These are phyloP conservation scores for Triglochin maritima DNA, from an alignment of 106 monocot species.

Conservation along the genomic window DNA sequence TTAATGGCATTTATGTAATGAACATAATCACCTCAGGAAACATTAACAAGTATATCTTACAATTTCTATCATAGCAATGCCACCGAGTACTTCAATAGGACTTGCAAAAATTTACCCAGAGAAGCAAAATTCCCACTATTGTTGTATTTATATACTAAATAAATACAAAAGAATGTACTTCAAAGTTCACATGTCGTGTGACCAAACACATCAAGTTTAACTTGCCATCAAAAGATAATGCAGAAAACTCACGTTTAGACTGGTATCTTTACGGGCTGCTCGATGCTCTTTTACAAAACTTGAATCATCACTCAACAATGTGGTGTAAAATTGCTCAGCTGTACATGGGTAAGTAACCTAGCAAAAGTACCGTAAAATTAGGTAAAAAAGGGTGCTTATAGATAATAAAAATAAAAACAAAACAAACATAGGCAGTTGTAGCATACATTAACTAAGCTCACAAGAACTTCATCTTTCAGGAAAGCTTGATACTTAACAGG, in stretches of 20 bases:
- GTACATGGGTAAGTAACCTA: conserved; percentile 89
- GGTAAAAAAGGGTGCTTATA: background rate
- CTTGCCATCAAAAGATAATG: no score
- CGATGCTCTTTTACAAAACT: conserved; percentile 71
- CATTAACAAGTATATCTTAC: no score
- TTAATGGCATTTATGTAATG: no score
- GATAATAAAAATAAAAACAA: background rate
- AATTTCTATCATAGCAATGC: no score
- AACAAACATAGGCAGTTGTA: background rate
- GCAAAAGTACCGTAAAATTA: conserved; percentile 1
- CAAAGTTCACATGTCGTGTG: no score
- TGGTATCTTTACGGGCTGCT: conserved; percentile 64
- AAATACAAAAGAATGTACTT: no score
- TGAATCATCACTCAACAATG: conserved; percentile 69
- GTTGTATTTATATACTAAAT: no score
- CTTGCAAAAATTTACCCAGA: no score
- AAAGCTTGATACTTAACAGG: conserved; percentile 56
- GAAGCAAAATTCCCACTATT: no score
- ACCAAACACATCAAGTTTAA: no score
- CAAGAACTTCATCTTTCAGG: conserved; percentile 88
- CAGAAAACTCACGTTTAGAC: conserved; percentile 66
- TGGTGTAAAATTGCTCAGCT: conserved; percentile 69
- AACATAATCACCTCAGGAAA: no score
- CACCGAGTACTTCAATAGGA: no score
- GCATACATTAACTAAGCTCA: conserved; percentile 60